Conservation (phyloP, 768 basidiomycete genomes). For the Phylloporus sp. region DNA sequence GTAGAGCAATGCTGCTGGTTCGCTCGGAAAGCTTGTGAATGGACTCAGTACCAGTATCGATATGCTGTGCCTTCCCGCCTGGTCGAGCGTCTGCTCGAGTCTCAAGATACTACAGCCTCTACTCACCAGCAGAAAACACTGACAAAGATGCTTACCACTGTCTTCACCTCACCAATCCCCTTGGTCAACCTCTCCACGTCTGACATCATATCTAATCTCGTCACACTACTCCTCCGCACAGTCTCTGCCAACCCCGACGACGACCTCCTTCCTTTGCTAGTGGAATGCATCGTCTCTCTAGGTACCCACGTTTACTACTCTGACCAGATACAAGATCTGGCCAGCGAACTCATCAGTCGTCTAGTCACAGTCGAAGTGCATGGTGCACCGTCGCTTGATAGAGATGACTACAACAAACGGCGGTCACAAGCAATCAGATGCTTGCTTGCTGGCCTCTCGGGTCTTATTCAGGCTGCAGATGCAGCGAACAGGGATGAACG, state of each 20-base stretch:
- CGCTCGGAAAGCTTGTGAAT: slow-evolving; percentile 71
- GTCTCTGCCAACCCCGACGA: slow-evolving; percentile 61
- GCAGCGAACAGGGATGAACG: slow-evolving; percentile 26
- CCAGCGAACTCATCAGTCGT: slow-evolving; percentile 76
- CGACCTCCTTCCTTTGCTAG: slow-evolving; percentile 58
- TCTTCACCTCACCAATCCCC: slow-evolving; percentile 79
- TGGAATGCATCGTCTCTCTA: slow-evolving; percentile 76
- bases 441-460: slow-evolving; percentile 64
- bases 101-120: slow-evolving; percentile 48
- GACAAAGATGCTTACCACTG: slow-evolving; percentile 73
- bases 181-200: slow-evolving; percentile 89
- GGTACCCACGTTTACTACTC: slow-evolving; percentile 93
- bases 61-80: slow-evolving; percentile 84
- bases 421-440: slow-evolving; percentile 67
- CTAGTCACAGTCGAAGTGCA: slow-evolving; percentile 68
- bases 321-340: slow-evolving; percentile 92
- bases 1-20: slow-evolving; percentile 79
- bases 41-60: slow-evolving; percentile 91
- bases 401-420: slow-evolving; percentile 36
- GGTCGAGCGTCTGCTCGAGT: slow-evolving; percentile 69
- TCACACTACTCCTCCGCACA: slow-evolving; percentile 69
- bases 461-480: slow-evolving; percentile 65
- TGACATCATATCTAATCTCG: slow-evolving; percentile 78
- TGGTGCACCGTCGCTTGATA: slow-evolving; percentile 45
- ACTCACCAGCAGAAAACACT: slow-evolving; percentile 56